These are phyloP conservation scores for Tilletia setariae DNA, from an alignment of 1,284 basidiomycete genomes.

Conservation along the genomic window DNA sequence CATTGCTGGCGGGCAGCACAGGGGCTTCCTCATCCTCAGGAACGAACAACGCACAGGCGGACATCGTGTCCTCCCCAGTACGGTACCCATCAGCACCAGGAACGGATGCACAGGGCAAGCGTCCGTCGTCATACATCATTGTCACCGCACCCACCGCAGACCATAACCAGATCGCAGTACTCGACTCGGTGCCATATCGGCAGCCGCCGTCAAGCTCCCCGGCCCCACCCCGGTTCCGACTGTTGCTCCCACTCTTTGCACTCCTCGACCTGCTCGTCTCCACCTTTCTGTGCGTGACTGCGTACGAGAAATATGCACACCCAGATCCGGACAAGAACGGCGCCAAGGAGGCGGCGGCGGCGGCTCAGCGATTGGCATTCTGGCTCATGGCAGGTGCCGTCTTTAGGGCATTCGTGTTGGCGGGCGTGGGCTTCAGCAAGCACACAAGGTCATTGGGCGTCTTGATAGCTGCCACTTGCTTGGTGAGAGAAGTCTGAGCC, in stretches of 20 bases:
- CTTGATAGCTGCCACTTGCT: conserved; percentile 31
- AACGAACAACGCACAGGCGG: background rate
- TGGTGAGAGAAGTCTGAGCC: conserved; percentile 11
- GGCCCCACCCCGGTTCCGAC: conserved; percentile 8
- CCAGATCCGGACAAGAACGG: conserved; percentile 23
- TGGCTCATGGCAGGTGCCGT: conserved; percentile 28
- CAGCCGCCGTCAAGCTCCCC: background rate
- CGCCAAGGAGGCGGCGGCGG: conserved; percentile 22
- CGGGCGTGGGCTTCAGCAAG: conserved; percentile 32
- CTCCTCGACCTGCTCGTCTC: conserved; percentile 25
- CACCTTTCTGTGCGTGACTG: conserved; percentile 23
- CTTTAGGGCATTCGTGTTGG: conserved; percentile 22
- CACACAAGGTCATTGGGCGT: conserved; percentile 30
- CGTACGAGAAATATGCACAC: conserved; percentile 23
- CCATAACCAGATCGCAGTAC: background rate
- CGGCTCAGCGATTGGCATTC: background rate
- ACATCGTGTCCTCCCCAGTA: background rate
- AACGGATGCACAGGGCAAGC: background rate
- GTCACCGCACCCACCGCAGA: conserved; percentile 9
- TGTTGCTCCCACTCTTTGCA: conserved; percentile 19
- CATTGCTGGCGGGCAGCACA: background rate
- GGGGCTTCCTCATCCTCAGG: background rate
- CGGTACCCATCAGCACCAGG: background rate
- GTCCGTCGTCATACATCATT: conserved; percentile 14
- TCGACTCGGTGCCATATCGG: background rate